Conservation (phyloP, 73 alveolate species). For the Paramecium sonneborni region DNA sequence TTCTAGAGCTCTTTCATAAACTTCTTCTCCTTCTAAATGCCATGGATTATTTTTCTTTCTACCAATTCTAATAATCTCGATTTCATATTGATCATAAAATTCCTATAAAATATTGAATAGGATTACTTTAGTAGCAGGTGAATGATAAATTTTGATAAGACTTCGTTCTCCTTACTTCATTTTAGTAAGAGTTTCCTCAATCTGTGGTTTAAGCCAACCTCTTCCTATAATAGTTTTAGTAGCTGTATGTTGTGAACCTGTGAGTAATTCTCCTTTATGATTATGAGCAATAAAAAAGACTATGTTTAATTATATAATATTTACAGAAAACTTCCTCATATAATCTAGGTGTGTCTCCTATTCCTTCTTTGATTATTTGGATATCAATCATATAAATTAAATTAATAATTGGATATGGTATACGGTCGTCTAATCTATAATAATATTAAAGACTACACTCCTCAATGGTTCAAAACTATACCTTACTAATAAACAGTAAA, state of each 20-base stretch:
- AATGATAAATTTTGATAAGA: constrained; percentile 7
- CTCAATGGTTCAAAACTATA: constrained; percentile 66
- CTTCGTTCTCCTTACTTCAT: constrained; percentile 44
- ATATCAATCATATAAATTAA: not conserved
- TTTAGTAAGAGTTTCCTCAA: not conserved
- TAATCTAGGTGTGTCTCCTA: constrained; percentile 9
- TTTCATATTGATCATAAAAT: constrained; percentile 18
- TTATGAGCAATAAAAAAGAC: constrained; percentile 28
- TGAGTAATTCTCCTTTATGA: not conserved
- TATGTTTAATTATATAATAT: not conserved
- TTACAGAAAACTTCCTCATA: constrained; percentile 47
- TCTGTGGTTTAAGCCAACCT: not conserved
- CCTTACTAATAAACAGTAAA: constrained; percentile 64
- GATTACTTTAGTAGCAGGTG: constrained; percentile 23
- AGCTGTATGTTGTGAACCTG: constrained; percentile 16
- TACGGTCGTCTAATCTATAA: constrained; percentile 63
- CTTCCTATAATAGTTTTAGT: constrained; percentile 24
- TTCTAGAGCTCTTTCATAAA: constrained; percentile 13
- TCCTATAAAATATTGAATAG: not conserved
- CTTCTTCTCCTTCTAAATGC: constrained; percentile 41
- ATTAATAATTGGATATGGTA: constrained; percentile 51
- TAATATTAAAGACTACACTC: constrained; percentile 62
- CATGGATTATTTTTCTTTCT: constrained; percentile 33
- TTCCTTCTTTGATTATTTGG: constrained; percentile 20
- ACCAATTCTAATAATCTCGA: constrained; percentile 27